Conservation (phyloP, 306 rosid genomes). For the Vigna nakashimae region DNA sequence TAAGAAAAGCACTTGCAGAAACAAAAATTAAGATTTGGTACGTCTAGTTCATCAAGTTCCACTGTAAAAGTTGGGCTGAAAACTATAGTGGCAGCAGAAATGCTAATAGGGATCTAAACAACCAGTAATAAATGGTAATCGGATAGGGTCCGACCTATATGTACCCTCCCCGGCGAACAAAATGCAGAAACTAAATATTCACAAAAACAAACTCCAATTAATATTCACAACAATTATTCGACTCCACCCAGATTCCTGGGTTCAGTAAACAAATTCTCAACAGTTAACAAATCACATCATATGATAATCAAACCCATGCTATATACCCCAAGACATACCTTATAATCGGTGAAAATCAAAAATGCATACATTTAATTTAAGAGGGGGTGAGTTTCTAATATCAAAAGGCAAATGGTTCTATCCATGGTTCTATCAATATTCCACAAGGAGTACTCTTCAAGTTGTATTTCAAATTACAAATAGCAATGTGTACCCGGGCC, state of each 20-base stretch:
- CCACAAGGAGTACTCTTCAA: constrained; percentile 13
- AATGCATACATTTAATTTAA: constrained; percentile 5
- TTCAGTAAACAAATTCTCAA: background rate
- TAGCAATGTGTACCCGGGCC: too few relatives aligned
- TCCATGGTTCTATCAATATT: background rate
- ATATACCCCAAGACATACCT: background rate
- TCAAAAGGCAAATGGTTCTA: constrained; percentile 5
- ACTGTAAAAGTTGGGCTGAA: too few relatives aligned
- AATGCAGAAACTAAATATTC: constrained; percentile 3
- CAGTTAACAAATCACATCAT: background rate
- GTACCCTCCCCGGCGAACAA: background rate
- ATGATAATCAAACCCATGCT: constrained; percentile 18
- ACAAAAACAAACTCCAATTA: constrained; percentile 6
- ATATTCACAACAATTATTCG: background rate
- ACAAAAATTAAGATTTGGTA: too few relatives aligned
- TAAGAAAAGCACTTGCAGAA: too few relatives aligned
- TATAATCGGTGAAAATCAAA: background rate
- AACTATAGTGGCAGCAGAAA: too few relatives aligned
- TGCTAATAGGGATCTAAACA: too few relatives aligned
- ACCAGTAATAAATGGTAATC: background rate
- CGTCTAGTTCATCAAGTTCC: too few relatives aligned
- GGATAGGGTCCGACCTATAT: background rate
- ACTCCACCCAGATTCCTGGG: constrained; percentile 2
- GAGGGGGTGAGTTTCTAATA: constrained; percentile 2
- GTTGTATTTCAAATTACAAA: background rate